Evolutionary conservation across 306 rosid genomes (phyloP), one percentile per base, ranked within the genome.

Genomic region (Prunus davidiana): DNA sequence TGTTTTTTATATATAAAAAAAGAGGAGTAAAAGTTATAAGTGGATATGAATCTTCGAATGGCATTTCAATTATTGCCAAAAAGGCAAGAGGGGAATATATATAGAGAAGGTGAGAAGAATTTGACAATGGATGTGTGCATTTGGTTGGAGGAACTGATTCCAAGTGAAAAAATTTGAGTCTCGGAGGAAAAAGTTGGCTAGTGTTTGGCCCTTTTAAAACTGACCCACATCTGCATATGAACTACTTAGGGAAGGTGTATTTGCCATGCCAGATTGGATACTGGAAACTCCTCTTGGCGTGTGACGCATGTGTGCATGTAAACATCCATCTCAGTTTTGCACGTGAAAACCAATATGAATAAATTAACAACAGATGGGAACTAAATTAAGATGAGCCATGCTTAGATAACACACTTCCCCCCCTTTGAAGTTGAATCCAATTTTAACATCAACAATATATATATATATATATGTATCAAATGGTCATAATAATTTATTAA

Each of bases 31-130:
- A 6, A 38, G 43, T 38, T 38, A 38, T 34, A 34, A 34, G 38
- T 34, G 38, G 38, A 34, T 34, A 34, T 34, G 38, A 34, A 34
- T 34, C 38, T 34, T 34, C 78, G 89, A 90, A 92, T 91, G 93
- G 88, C 79, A 89, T 90, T 84, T 93, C 86, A 87, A 89, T 93
- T 89, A 93, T 93, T 87, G 87, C 73, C 76, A 64, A 80, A 86
- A 80, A 55, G 46, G 73, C 60, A 20, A 65, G 62, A 78, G 69
- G 9, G 56, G 69, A 77, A 78, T 80, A 70, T 80, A 70, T 68
- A 78, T 81, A 72, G 77, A 79, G 55, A 79, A 51, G 81, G 69
- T 52, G 64, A 84, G 45, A 71, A 82, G 85, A 83, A 78, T 60
- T 72, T 84, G 62, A 79, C 34, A 64, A 76, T 75, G 85, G 85